Percentiles rank a stretch among this genome's conserved stretches.
Evolutionary conservation across 2,329 filamentous ascomycete species (phyloP).

Genomic region (Cercospora sesami): DNA sequence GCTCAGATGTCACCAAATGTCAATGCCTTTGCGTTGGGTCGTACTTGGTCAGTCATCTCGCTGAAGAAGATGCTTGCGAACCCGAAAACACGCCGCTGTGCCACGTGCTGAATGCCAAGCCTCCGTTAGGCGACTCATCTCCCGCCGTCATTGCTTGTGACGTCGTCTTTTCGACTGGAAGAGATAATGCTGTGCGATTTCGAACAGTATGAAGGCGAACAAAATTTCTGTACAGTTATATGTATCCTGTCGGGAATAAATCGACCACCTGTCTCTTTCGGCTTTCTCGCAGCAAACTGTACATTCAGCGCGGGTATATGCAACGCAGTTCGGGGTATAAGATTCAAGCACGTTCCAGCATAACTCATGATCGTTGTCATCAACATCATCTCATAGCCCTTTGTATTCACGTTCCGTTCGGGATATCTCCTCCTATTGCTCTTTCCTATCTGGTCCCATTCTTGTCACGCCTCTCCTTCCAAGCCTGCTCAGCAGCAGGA

Average conservation of each 20-base stretch:
- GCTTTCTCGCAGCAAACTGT: background rate
- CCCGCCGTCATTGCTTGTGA: background rate
- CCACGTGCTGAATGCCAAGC: constrained; percentile 2
- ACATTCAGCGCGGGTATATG: background rate
- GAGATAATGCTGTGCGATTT: background rate
- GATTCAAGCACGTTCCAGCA: background rate
- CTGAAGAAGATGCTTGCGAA: background rate
- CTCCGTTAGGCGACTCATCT: background rate
- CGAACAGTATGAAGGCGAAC: background rate
- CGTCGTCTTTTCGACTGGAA: background rate
- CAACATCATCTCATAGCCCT: background rate
- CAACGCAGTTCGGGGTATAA: background rate
- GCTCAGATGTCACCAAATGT: background rate
- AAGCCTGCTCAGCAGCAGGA: constrained; percentile 34
- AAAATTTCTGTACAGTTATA: background rate
- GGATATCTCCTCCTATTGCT: background rate
- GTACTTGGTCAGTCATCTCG: background rate
- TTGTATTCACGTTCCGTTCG: background rate
- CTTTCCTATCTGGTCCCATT: background rate
- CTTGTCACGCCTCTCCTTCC: constrained; percentile 27
- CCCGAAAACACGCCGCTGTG: background rate
- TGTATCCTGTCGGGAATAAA: background rate
- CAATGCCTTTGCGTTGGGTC: background rate
- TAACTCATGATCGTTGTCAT: background rate
- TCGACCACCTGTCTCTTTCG: background rate